Percentiles rank a stretch among this genome's conserved stretches.
Conservation (phyloP, 73 alveolate species). For the Urostyla sp. region DNA sequence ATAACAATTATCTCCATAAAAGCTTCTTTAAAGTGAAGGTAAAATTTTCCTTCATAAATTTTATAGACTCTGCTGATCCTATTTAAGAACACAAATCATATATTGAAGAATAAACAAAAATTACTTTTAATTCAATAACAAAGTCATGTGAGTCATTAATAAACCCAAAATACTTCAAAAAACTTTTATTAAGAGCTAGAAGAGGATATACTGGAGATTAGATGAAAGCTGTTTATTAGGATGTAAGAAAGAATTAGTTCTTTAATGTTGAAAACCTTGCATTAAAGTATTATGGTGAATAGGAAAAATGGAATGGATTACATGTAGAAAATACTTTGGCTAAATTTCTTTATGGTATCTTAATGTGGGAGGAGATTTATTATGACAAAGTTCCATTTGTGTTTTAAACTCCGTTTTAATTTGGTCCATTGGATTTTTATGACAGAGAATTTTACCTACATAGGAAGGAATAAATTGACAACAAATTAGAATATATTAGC, state of each 20-base stretch:
- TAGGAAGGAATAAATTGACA: slow-evolving; percentile 76
- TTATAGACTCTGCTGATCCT: neutral
- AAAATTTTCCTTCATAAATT: too few relatives aligned
- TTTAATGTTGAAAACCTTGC: slow-evolving; percentile 89
- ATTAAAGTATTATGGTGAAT: slow-evolving; percentile 73
- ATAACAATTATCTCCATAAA: too few relatives aligned
- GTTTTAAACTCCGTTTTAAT: slow-evolving; percentile 84
- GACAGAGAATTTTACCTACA: slow-evolving; percentile 79
- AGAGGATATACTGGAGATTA: slow-evolving; percentile 60
- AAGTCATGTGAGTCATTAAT: slow-evolving; percentile 37
- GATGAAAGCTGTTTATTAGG: slow-evolving; percentile 49
- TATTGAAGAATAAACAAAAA: slow-evolving; percentile 49
- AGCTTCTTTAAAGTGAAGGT: too few relatives aligned
- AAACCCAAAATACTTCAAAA: slow-evolving; percentile 38
- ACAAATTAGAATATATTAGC: slow-evolving; percentile 62
- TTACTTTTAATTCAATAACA: neutral
- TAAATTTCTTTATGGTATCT: slow-evolving; percentile 76
- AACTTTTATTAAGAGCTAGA: slow-evolving; percentile 36
- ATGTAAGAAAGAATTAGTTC: slow-evolving; percentile 39
- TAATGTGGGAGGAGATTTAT: slow-evolving; percentile 90
- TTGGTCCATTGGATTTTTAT: slow-evolving; percentile 87
- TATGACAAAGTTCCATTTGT: slow-evolving; percentile 84
- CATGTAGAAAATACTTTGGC: slow-evolving; percentile 89
- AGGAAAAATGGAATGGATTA: slow-evolving; percentile 80
- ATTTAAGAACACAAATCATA: slow-evolving; percentile 9